Percentiles rank a stretch among this genome's conserved stretches.
These are phyloP conservation scores for Rehmannia glutinosa DNA, from an alignment of 257 asterid species.

Conservation along the genomic window DNA sequence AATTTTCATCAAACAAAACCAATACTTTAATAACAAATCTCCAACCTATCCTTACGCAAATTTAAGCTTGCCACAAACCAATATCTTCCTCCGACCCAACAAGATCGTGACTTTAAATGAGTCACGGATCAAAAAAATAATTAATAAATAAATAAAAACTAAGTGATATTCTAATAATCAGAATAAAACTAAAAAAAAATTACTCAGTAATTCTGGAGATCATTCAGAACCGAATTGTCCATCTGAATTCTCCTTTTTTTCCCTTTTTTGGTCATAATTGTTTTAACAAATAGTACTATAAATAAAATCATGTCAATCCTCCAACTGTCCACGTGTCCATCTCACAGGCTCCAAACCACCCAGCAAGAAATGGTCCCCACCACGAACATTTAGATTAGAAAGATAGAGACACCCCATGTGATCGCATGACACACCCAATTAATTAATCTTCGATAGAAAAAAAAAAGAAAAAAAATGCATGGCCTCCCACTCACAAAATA, in stretches of 20 bases:
- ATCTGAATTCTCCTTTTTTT: background rate
- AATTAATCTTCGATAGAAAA: background rate
- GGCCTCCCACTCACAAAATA: background rate
- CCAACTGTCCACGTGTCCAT: slow-evolving; percentile 24
- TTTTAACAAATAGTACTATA: background rate
- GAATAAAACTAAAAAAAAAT: no score
- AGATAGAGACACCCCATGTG: slow-evolving; percentile 37
- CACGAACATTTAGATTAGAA: slow-evolving; percentile 9
- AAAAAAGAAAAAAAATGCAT: background rate
- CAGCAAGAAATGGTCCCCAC: slow-evolving; percentile 15
- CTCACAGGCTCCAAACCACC: slow-evolving; percentile 4
- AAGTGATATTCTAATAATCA: background rate
- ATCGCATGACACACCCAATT: slow-evolving; percentile 18
- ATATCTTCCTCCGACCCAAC: no score
- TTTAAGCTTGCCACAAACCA: background rate
- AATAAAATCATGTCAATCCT: slow-evolving; percentile 8
- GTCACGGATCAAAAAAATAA: background rate
- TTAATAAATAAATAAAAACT: background rate
- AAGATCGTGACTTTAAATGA: background rate
- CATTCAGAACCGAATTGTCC: background rate
- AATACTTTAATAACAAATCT: background rate
- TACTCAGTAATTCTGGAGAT: background rate
- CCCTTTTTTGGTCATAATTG: background rate
- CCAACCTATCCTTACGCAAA: background rate
- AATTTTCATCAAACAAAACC: background rate